Conservation (phyloP, 2,329 filamentous ascomycete species). For the Colletotrichum sp. region DNA sequence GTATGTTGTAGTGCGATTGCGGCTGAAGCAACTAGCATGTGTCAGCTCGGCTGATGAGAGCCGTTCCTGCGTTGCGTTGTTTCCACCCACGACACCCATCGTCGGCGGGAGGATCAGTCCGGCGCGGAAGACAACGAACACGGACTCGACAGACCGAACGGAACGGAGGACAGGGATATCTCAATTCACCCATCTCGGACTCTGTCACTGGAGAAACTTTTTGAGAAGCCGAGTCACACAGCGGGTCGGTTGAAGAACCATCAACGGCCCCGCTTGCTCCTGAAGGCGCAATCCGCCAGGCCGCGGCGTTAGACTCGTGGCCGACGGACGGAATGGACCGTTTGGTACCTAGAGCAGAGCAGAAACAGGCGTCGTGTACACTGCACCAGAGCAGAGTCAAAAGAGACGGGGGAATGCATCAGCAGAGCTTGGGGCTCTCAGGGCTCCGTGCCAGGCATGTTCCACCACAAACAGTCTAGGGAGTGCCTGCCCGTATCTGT, state of each 20-base stretch:
- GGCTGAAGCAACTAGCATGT: neutral
- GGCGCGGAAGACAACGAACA: neutral
- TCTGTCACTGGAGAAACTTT: neutral
- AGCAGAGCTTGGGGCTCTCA: neutral
- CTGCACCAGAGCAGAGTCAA: neutral
- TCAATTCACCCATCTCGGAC: neutral
- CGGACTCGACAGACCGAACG: neutral
- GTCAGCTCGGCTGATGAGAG: neutral
- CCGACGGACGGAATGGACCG: neutral
- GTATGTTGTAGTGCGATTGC: neutral
- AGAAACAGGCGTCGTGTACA: neutral
- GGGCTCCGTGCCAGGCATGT: conserved; percentile 2
- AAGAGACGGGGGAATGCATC: neutral
- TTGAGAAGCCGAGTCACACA: neutral
- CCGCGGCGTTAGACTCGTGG: neutral
- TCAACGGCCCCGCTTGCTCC: neutral
- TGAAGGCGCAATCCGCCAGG: neutral
- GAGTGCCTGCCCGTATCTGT: neutral
- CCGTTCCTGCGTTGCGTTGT: neutral
- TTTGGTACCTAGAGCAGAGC: neutral
- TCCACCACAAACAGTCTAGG: neutral
- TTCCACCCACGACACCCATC: neutral
- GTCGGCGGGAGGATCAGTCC: neutral
- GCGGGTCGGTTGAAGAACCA: neutral
- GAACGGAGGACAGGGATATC: neutral